Evolutionary conservation across 805 yeast species (phyloP), one percentile per base, ranked within the genome.

Genomic region (Candida methanosorbosa): DNA sequence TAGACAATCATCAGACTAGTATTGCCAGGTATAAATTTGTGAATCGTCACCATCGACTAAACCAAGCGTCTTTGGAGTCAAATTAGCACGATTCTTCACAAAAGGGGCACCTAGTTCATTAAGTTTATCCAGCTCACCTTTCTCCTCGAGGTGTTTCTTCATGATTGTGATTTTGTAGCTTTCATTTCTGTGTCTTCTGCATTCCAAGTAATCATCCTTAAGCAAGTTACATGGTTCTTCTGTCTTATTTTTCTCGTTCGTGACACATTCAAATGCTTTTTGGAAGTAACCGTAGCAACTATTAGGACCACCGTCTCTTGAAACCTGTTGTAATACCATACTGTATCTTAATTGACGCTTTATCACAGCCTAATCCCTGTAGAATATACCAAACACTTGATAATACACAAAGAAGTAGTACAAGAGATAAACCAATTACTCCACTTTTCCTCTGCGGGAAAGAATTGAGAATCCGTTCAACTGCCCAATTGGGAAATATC

Each of bases 11-110:
- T 21, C 11, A 11, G 11, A 11, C 23, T 21, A 21, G 23, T 21
- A 21, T 21, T 21, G 8, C 11, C 11, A 21, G 23, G 11, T 9
- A 21, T 8, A 9, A 7, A 32, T 19, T 11, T 23, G 23, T 13
- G 12, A 9, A 35, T 58, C 65, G 27, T 58, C 57, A 34, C 63
- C 64, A 33, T 55, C 54, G 12, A 57, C 55, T 37, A 60, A 44
- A 20, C 65, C 65, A 33, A 60, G 42, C 7, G 62, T 56, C 41
- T 59, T 59, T 33, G 64, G 60, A n/a, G 65, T 60, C 29, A 60
- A 41, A 34, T 49, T 56, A 35, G 54, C 57, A 50, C 63, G 55
- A 49, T 54, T 53, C 42, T 55, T 58, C 26, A 60, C 62, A 33
- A 42, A 60, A n/a, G 65, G 65, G 21, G 63, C 63, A 30, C 65